Evolutionary conservation across 2,329 filamentous ascomycete genomes (phyloP).

Genomic region (Orbilia brochopaga): DNA sequence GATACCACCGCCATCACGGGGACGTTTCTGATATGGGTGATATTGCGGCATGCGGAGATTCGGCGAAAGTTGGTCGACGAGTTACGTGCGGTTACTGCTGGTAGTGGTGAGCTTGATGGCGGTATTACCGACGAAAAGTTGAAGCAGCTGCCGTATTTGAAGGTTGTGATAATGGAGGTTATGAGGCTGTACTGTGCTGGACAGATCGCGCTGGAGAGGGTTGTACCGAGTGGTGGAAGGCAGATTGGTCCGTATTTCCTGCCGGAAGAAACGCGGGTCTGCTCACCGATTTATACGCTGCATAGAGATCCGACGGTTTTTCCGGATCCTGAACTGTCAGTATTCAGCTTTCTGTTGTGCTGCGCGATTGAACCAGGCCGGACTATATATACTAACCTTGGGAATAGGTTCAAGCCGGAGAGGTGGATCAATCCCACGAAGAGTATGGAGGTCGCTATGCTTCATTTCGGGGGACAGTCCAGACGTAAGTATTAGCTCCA

Average conservation of each 20-base stretch:
- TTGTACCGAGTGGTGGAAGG: background rate
- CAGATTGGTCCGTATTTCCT: background rate
- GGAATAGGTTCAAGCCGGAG: background rate
- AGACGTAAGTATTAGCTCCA: background rate
- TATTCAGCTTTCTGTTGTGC: too few relatives aligned
- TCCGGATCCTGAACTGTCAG: background rate
- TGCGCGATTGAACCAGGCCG: too few relatives aligned
- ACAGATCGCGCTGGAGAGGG: background rate
- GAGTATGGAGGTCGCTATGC: background rate
- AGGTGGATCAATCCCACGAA: background rate
- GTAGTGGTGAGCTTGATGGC: too few relatives aligned
- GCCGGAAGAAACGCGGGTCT: background rate
- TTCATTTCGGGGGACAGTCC: background rate
- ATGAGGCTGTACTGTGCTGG: background rate
- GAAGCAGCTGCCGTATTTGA: background rate
- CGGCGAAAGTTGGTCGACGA: constrained; percentile 22
- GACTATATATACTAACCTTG: background rate
- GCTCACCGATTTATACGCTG: background rate
- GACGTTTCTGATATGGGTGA: constrained; percentile 30
- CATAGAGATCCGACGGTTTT: background rate
- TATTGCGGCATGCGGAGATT: background rate
- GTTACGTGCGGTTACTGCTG: background rate
- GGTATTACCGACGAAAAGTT: background rate
- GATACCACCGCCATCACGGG: constrained; percentile 10
- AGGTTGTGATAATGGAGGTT: background rate